These are phyloP conservation scores for Chlorophyllum brunneum DNA, from an alignment of 768 basidiomycete genomes.

Conservation along the genomic window DNA sequence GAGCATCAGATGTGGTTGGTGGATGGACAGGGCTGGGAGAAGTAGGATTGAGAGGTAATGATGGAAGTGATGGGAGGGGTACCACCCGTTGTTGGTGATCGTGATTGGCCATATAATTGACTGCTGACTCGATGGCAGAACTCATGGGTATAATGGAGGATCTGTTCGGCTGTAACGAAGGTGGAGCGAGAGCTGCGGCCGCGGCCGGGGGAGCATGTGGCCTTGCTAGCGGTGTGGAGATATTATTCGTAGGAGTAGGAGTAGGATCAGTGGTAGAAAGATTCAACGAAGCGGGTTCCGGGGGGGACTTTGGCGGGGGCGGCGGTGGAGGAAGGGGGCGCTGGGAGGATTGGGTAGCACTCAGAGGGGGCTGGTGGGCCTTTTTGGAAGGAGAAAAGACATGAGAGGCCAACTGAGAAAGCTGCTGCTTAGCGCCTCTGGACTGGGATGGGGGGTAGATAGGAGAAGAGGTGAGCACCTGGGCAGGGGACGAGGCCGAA, in stretches of 20 bases:
- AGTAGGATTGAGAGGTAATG: neutral
- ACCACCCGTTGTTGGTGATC: neutral
- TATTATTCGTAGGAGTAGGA: too few relatives aligned
- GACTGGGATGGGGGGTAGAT: conserved; percentile 1
- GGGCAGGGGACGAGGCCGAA: conserved; percentile 18
- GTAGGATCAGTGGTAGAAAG: too few relatives aligned
- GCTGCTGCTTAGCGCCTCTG: too few relatives aligned
- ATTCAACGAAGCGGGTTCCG: conserved; percentile 15
- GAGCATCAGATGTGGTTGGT: conserved; percentile 18
- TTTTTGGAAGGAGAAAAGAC: conserved; percentile 26
- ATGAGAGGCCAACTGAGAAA: conserved; percentile 33
- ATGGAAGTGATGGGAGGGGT: neutral
- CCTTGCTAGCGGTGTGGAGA: too few relatives aligned
- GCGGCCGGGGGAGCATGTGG: conserved; percentile 16
- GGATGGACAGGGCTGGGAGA: conserved; percentile 9
- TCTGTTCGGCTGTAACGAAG: conserved; percentile 27
- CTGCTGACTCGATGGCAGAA: conserved; percentile 54
- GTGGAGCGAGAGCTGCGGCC: neutral
- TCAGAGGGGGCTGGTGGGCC: too few relatives aligned
- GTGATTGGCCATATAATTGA: conserved; percentile 46
- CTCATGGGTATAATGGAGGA: conserved; percentile 53
- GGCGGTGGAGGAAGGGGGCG: conserved; percentile 29
- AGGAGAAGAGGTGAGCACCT: conserved; percentile 9
- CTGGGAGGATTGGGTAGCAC: conserved; percentile 18
- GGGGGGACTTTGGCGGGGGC: conserved; percentile 25